These are phyloP conservation scores for Claviceps digitariae DNA, from an alignment of 2,329 filamentous ascomycete genomes.

Conservation along the genomic window DNA sequence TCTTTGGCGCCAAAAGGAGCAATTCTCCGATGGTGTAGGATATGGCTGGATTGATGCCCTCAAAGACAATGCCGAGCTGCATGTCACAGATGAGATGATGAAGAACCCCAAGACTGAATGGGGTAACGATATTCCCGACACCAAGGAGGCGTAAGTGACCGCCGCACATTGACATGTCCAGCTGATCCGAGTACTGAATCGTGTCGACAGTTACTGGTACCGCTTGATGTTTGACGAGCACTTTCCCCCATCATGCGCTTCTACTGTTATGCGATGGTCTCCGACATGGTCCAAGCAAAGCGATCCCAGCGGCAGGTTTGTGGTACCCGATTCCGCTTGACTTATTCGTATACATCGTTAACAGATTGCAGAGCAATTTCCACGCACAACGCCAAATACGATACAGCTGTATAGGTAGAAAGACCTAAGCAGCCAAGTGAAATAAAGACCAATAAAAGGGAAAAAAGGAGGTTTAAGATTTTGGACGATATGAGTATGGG, in stretches of 20 bases:
- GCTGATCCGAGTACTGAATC: background rate
- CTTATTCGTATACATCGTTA: constrained; percentile 1
- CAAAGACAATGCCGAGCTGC: constrained; percentile 82
- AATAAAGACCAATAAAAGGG: background rate
- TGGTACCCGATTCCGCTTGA: constrained; percentile 2
- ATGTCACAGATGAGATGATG: constrained; percentile 95
- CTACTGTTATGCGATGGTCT: constrained; percentile 90
- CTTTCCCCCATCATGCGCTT: constrained; percentile 83
- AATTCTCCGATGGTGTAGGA: constrained; percentile 96
- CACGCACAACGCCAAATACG: constrained; percentile 64
- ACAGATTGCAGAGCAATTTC: constrained; percentile 50
- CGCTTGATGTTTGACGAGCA: constrained; percentile 97
- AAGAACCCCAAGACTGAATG: constrained; percentile 96
- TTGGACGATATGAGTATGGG: background rate
- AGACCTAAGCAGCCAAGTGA: background rate
- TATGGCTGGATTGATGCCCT: constrained; percentile 98
- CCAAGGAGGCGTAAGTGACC: constrained; percentile 71
- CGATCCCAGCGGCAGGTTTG: constrained; percentile 79
- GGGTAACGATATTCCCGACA: constrained; percentile 84
- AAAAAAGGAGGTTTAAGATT: background rate
- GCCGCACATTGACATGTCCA: no score
- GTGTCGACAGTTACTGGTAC: constrained; percentile 69
- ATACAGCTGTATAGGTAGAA: constrained; percentile 26
- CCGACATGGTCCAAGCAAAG: constrained; percentile 95
- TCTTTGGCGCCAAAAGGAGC: constrained; percentile 97